Evolutionary conservation across 345 rosid species (phyloP).

Genomic region (Eucalyptus polyanthemos): DNA sequence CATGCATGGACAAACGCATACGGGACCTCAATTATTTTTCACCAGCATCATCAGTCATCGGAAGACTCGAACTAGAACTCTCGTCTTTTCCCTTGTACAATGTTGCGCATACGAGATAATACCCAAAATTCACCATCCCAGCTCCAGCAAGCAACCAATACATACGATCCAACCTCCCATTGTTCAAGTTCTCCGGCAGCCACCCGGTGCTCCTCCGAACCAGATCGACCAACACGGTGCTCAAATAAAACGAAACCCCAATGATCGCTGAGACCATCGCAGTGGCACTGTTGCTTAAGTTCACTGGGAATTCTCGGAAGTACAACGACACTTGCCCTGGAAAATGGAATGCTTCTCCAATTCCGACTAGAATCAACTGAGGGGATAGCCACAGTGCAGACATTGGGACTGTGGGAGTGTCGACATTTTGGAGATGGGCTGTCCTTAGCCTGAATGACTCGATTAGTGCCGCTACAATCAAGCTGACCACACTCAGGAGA

Average conservation of each 20-base stretch:
- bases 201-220: constrained; percentile 12
- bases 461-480: constrained; percentile 6
- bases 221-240: neutral
- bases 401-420: constrained; percentile 10
- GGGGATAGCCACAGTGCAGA: constrained; percentile 37
- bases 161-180: constrained; percentile 35
- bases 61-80: neutral
- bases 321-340: constrained; percentile 1
- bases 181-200: constrained; percentile 34
- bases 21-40: neutral
- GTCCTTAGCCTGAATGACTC: constrained; percentile 18
- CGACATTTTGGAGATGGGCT: neutral
- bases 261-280: neutral
- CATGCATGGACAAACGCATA: neutral
- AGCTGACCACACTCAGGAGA: neutral
- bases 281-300: constrained; percentile 1
- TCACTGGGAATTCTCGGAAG: constrained; percentile 6
- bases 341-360: constrained; percentile 15
- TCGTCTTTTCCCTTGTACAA: neutral
- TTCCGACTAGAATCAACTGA: constrained; percentile 21
- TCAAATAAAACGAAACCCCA: constrained; percentile 1
- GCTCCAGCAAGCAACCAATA: constrained; percentile 27
- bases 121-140: constrained; percentile 25
- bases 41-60: neutral
- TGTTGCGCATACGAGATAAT: constrained; percentile 21